These are phyloP conservation scores for Chytriomyces confervae DNA, from an alignment of 192 early-diverging fungal species.

Conservation along the genomic window DNA sequence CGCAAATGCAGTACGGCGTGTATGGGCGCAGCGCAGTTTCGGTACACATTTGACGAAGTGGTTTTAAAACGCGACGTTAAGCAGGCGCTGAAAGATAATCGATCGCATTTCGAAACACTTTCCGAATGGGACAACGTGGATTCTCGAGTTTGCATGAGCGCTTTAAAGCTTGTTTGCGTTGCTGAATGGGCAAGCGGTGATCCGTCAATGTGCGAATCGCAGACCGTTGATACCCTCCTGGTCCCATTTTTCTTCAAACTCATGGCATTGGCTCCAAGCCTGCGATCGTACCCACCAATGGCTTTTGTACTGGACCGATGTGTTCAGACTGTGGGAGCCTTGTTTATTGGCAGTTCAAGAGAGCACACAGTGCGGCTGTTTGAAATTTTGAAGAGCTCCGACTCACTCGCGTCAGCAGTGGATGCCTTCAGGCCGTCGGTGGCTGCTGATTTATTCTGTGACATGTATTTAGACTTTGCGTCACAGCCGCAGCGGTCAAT, in stretches of 20 bases:
- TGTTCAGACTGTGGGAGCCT: conserved; percentile 24
- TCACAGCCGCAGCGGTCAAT: background rate
- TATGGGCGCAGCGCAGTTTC: conserved; percentile 36
- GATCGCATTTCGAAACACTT: conserved; percentile 33
- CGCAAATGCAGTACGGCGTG: conserved; percentile 44
- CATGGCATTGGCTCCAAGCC: background rate
- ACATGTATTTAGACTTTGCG: conserved; percentile 21
- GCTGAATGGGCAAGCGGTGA: conserved; percentile 30
- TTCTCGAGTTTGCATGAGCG: conserved; percentile 29
- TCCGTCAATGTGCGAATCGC: background rate
- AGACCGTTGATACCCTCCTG: conserved; percentile 13
- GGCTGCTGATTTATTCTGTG: conserved; percentile 26
- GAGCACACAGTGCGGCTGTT: conserved; percentile 35
- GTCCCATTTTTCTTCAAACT: conserved; percentile 31
- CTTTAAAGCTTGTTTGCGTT: conserved; percentile 22
- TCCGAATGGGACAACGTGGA: conserved; percentile 38
- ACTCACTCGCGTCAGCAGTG: conserved; percentile 7
- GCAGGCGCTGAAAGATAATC: conserved; percentile 27
- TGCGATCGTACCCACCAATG: conserved; percentile 34
- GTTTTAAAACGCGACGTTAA: conserved; percentile 36
- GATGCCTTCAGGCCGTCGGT: conserved; percentile 40
- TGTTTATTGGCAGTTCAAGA: conserved; percentile 27
- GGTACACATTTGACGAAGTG: conserved; percentile 35
- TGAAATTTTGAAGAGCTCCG: conserved; percentile 16
- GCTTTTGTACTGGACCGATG: conserved; percentile 10